A percentile compares a stretch with the other conserved stretches of the same genome.
phyloP scores from a whole-genome alignment of 1,139 yeast genomes.

The Spathaspora sp. region DNA sequence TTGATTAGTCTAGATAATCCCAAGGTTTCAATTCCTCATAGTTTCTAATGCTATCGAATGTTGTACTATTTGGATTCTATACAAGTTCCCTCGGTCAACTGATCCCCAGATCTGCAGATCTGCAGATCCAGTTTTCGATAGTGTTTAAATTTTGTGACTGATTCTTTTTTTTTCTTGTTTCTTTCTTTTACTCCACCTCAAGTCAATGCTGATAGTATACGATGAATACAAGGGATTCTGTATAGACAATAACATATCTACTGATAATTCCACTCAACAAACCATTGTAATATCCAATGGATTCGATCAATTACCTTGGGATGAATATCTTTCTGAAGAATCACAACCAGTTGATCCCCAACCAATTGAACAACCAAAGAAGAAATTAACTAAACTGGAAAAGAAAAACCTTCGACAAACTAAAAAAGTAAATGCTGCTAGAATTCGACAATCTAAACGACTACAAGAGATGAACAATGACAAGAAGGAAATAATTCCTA shows the following conservation, averaged over 20 bases:
- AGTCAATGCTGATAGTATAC: slow-evolving; percentile 13
- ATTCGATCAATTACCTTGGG: slow-evolving; percentile 32
- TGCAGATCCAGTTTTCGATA: too few species aligned
- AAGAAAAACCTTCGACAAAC: slow-evolving; percentile 29
- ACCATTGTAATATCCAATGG: slow-evolving; percentile 22
- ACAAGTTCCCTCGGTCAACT: too few species aligned
- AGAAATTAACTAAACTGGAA: slow-evolving; percentile 26
- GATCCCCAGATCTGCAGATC: too few species aligned
- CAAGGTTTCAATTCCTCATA: too few species aligned
- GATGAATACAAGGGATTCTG: slow-evolving; percentile 26
- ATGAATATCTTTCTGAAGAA: slow-evolving; percentile 12
- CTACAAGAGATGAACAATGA: slow-evolving; percentile 14
- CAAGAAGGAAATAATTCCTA: slow-evolving; percentile 3
- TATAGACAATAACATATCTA: slow-evolving; percentile 8
- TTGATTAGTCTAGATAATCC: too few species aligned
- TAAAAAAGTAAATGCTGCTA: slow-evolving; percentile 28
- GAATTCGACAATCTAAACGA: slow-evolving; percentile 20
- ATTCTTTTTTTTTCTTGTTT: neutral
- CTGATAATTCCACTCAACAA: neutral
- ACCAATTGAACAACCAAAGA: slow-evolving; percentile 2
- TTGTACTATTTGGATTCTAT: too few species aligned
- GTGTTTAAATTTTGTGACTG: neutral
- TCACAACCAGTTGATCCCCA: slow-evolving; percentile 2
- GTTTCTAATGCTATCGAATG: too few species aligned
- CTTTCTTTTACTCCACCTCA: neutral